Conservation (phyloP, 352 stramenopile species). For the Globisporangium spinosum region DNA sequence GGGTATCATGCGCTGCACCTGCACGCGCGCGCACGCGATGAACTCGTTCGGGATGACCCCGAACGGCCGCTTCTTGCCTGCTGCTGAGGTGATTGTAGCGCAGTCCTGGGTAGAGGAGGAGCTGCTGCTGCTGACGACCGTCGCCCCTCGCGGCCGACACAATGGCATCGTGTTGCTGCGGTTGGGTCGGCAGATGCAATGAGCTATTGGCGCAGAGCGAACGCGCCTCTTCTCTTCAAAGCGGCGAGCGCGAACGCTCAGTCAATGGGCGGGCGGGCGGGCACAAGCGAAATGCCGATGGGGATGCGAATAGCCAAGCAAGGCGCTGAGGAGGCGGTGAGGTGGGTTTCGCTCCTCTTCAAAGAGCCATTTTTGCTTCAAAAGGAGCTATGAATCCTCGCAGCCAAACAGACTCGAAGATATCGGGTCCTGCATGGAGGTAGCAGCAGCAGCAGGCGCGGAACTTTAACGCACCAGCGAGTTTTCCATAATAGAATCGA, state of each 20-base stretch:
- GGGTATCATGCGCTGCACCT: slow-evolving; percentile 45
- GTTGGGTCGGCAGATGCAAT: background rate
- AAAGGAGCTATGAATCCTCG: background rate
- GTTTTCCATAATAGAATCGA: slow-evolving; percentile 3
- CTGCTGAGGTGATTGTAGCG: background rate
- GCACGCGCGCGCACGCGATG: slow-evolving; percentile 40
- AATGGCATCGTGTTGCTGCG: background rate
- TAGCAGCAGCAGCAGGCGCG: background rate
- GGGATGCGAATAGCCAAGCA: background rate
- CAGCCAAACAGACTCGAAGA: background rate
- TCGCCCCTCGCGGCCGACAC: background rate
- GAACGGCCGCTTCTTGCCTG: slow-evolving; percentile 20
- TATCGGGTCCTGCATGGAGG: background rate
- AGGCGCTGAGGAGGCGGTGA: background rate
- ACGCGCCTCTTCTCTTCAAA: background rate
- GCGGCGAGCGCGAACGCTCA: background rate
- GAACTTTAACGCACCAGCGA: background rate
- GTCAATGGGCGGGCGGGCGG: background rate
- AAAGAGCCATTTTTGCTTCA: background rate
- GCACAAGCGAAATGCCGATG: background rate
- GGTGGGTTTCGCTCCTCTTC: background rate
- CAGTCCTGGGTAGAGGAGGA: background rate
- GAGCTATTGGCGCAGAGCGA: background rate
- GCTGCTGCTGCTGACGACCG: background rate
- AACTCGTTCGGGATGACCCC: slow-evolving; percentile 49